These are phyloP conservation scores for Ophiostoma novo-ulmi DNA, from an alignment of 2,329 filamentous ascomycete species.

Conservation along the genomic window DNA sequence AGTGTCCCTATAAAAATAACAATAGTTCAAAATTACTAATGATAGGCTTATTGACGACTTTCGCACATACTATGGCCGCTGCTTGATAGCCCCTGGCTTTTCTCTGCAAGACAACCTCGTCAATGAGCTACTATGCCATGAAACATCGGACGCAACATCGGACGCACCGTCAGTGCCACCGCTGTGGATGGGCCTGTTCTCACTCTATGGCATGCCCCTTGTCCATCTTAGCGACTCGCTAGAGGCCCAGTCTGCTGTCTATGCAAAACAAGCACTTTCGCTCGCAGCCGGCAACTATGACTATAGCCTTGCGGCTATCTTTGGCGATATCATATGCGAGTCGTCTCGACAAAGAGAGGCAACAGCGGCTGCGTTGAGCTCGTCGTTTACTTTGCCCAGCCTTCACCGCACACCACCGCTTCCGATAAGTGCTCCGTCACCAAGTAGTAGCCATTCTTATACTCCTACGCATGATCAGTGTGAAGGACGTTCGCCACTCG, in stretches of 20 bases:
- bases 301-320: neutral
- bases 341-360: neutral
- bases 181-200: conserved; percentile 1
- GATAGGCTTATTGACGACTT: neutral
- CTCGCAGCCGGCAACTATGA: neutral
- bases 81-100: neutral
- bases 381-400: neutral
- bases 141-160: neutral
- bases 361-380: neutral
- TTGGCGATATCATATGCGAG: neutral
- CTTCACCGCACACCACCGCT: neutral
- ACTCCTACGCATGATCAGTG: neutral
- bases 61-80: conserved; percentile 1
- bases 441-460: no score
- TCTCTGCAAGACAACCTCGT: neutral
- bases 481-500: neutral
- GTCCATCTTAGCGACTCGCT: neutral
- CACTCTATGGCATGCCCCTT: neutral
- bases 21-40: neutral
- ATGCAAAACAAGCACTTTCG: neutral
- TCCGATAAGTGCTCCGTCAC: neutral
- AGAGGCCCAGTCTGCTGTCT: neutral
- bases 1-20: neutral
- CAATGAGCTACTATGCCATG: neutral
- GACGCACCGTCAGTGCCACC: neutral